Conservation (phyloP, 208 protist genomes). For the Wallacemonas sp. region DNA sequence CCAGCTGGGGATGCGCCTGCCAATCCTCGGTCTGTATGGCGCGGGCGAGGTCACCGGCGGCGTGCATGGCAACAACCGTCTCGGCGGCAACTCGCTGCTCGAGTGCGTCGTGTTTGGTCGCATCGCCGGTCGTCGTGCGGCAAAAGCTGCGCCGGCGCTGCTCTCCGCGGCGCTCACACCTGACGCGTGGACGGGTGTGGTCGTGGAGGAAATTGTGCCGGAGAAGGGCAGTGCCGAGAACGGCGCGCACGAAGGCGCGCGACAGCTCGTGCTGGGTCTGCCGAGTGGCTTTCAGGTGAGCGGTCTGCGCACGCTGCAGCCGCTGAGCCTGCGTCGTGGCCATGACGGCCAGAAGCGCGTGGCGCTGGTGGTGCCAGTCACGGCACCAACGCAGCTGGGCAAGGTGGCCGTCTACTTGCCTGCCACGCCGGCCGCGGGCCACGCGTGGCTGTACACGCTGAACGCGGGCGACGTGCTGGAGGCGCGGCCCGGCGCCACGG, state of each 20-base stretch:
- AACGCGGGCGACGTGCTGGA: conserved; percentile 33
- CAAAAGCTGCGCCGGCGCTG: neutral
- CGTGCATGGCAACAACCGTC: conserved; percentile 96
- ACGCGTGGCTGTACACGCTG: conserved; percentile 26
- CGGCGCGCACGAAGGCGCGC: conserved; percentile 10
- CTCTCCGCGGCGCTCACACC: conserved; percentile 10
- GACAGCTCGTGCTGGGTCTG: conserved; percentile 28
- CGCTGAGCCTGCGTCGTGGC: conserved; percentile 16
- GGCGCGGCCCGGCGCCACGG: conserved; percentile 15
- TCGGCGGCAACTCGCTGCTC: conserved; percentile 97
- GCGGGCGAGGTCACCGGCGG: conserved; percentile 97
- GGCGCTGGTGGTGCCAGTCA: conserved; percentile 29
- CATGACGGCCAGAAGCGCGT: conserved; percentile 4
- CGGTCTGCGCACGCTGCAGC: conserved; percentile 33
- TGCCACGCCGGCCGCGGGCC: neutral
- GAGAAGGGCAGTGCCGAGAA: conserved; percentile 17
- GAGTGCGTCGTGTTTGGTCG: conserved; percentile 74
- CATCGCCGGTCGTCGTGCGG: conserved; percentile 22
- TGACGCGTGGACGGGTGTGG: conserved; percentile 11
- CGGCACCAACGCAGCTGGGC: conserved; percentile 25
- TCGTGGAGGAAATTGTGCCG: conserved; percentile 22
- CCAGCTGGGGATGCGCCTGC: conserved; percentile 31
- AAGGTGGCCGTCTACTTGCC: conserved; percentile 28
- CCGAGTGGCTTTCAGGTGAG: conserved; percentile 25
- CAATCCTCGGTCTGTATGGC: conserved; percentile 93